phyloP scores from a whole-genome alignment of 306 rosid genomes.

The Acmispon strigosus region DNA sequence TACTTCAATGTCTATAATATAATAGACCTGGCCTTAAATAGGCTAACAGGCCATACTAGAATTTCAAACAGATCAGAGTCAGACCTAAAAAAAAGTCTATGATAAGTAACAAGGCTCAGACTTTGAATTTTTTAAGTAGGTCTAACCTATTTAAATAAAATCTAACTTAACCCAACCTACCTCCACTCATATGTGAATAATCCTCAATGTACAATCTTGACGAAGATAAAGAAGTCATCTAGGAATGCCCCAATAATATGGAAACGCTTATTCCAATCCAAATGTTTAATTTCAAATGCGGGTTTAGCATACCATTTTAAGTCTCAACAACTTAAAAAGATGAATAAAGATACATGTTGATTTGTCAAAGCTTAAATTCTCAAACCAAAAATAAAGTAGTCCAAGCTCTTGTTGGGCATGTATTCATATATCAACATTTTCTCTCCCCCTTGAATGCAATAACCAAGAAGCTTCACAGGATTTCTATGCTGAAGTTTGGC shows the following conservation, averaged over 20 bases:
- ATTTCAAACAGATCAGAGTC: too few species aligned
- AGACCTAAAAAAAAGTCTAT: too few species aligned
- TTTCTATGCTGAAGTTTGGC: constrained; percentile 18
- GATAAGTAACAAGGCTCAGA: too few species aligned
- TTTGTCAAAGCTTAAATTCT: not conserved
- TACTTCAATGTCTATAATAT: too few species aligned
- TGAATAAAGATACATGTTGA: not conserved
- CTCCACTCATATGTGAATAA: too few species aligned
- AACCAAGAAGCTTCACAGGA: constrained; percentile 26
- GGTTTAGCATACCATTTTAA: not conserved
- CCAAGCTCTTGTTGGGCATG: constrained; percentile 17
- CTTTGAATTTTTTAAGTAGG: too few species aligned
- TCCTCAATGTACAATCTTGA: too few species aligned
- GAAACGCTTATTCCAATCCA: constrained; percentile 6
- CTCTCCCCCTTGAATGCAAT: not conserved
- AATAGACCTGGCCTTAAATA: too few species aligned
- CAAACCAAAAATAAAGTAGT: constrained; percentile 20
- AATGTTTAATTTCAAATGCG: not conserved
- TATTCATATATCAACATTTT: constrained; percentile 9
- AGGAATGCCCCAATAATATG: not conserved
- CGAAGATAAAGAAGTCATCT: too few species aligned
- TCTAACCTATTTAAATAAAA: too few species aligned
- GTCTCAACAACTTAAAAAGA: not conserved
- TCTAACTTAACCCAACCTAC: too few species aligned
- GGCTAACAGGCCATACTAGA: too few species aligned